Percentiles rank a stretch among this genome's conserved stretches.
These are phyloP conservation scores for Casaregolazyma suthepensis DNA, from an alignment of 1,139 yeast genomes.

Conservation along the genomic window DNA sequence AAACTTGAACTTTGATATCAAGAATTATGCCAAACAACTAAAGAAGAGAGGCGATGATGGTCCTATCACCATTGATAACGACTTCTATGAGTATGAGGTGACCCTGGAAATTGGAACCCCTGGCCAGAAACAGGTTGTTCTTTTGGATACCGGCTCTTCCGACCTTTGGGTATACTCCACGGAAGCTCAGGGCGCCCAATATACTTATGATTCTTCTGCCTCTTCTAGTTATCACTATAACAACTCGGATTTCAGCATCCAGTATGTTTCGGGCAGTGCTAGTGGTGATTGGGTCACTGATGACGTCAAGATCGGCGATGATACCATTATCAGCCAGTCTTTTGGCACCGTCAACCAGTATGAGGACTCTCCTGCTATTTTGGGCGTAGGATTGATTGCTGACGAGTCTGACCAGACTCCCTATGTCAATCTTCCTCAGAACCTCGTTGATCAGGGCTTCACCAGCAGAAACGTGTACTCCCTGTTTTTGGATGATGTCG, in stretches of 20 bases:
- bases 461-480: conserved; percentile 46
- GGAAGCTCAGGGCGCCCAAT: conserved; percentile 2
- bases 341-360: conserved; percentile 21
- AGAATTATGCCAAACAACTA: not conserved
- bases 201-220: conserved; percentile 2
- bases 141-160: conserved; percentile 45
- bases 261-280: conserved; percentile 25
- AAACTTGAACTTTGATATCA: not conserved
- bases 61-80: conserved; percentile 3
- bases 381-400: conserved; percentile 14
- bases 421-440: conserved; percentile 41
- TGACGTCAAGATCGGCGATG: conserved; percentile 24
- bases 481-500: conserved; percentile 41
- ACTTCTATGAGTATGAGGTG: conserved; percentile 34
- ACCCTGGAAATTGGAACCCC: conserved; percentile 50
- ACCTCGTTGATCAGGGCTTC: conserved; percentile 41
- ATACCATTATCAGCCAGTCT: conserved; percentile 1
- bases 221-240: conserved; percentile 15
- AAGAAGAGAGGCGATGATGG: not conserved
- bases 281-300: conserved; percentile 46
- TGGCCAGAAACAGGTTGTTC: conserved; percentile 42
- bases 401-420: conserved; percentile 10
- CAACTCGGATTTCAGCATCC: conserved; percentile 22
- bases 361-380: conserved; percentile 10
- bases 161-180: conserved; percentile 40